Base-by-base conservation (phyloP, 805 yeast genomes). In the Ogataea thermomethanolica region DNA sequence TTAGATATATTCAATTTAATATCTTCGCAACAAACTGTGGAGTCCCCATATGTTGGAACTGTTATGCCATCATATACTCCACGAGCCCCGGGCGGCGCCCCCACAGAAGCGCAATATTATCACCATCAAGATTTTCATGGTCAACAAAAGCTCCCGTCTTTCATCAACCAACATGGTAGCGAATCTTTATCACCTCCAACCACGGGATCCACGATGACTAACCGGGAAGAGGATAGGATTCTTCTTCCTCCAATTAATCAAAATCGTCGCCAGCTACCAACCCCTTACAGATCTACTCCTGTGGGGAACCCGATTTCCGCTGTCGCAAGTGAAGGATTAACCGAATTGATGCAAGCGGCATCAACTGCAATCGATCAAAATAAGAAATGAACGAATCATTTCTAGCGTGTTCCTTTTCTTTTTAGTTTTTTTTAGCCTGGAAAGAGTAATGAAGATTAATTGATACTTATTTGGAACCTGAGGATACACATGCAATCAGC, bases 261-360 rank as follows among this genome's bases (percentile, higher is more conserved):
- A 10, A 46, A 32, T 27, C 39, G 49, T 3, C 36, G 51, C n/a
- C 53, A 50, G 30, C 37, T 50, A 5, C 56, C 54, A 2, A 39
- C 41, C 29, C 54, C 53, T 11, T 45, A 48, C 27, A 29, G 49
- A 17, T 9, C 29, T 7, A 8, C 37, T 8, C 7, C 34, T 11
- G 15, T 7, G 8, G 7, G 25, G 8, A 38, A 38, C 11, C 8
- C 35, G 20, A 38, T 25, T 4, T 8, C 26, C 20, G 48, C 39
- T 4, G 39, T 32, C 13, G 30, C 44, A 3, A 17, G 20, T n/a
- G 56, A 51, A 29, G 57, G 55, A 4, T 43, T 51, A 11, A 45
- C 31, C 31, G 57, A 49, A 2, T 30, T 53, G 28, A 29, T 53
- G 17, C 55, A 53, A 23, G 57, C 57, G 12, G 57, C 57, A 11